Evolutionary conservation across 2,329 filamentous ascomycete species (phyloP).

Genomic region (Trichoderma sp.): DNA sequence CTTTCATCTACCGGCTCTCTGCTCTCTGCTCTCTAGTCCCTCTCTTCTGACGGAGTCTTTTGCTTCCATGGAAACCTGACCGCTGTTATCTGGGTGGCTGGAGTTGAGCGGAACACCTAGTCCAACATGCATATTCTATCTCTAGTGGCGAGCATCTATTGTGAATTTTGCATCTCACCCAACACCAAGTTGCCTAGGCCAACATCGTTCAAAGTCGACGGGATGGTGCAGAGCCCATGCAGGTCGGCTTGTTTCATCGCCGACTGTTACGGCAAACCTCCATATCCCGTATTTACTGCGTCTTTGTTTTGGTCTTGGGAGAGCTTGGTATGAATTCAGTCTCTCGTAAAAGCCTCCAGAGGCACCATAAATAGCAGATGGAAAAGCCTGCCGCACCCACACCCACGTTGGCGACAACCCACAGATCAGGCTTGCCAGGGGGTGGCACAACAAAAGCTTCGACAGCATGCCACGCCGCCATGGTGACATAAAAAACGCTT

Average conservation of each 20-base stretch:
- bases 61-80: background rate
- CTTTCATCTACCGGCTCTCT: background rate
- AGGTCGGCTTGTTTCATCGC: background rate
- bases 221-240: background rate
- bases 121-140: background rate
- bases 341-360: conserved; percentile 63
- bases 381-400: conserved; percentile 82
- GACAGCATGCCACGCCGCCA: conserved; percentile 76
- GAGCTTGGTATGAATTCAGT: conserved; percentile 49
- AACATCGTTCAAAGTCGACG: background rate
- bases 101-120: background rate
- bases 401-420: conserved; percentile 87
- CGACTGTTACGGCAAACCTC: background rate
- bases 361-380: conserved; percentile 87
- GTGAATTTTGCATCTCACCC: background rate
- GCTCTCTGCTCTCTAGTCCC: background rate
- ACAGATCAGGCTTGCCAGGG: conserved; percentile 79
- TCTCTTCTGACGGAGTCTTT: background rate
- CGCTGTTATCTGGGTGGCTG: background rate
- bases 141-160: background rate
- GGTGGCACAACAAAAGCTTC: conserved; percentile 70
- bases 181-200: background rate
- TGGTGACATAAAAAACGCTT: conserved; percentile 68
- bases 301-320: conserved; percentile 36
- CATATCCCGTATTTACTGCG: conserved; percentile 25